phyloP scores from a whole-genome alignment of 2,329 filamentous ascomycete species.

The Sporothrix variecibatus region DNA sequence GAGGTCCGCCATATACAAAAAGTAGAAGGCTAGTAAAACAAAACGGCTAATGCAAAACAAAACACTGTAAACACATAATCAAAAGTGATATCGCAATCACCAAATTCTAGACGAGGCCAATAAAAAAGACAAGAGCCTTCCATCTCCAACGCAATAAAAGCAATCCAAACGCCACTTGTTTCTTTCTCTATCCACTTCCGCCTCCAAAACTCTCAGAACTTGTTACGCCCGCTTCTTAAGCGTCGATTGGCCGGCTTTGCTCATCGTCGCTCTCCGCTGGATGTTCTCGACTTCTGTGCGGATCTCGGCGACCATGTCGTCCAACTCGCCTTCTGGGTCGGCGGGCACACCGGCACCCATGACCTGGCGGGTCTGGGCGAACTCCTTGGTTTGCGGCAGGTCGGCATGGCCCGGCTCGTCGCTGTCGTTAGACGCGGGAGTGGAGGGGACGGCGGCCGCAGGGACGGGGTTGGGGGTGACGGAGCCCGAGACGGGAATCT shows the following conservation, averaged over 20 bases:
- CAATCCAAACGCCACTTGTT: slow-evolving; percentile 1
- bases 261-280: slow-evolving; percentile 37
- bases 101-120: neutral
- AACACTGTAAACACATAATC: neutral
- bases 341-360: slow-evolving; percentile 64
- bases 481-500: neutral
- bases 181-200: neutral
- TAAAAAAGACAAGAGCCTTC: neutral
- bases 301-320: slow-evolving; percentile 76
- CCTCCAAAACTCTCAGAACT: neutral
- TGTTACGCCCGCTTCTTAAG: slow-evolving; percentile 15
- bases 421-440: neutral
- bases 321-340: slow-evolving; percentile 73
- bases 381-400: slow-evolving; percentile 27
- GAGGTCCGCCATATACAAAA: neutral
- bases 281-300: slow-evolving; percentile 68
- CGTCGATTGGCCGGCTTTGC: neutral
- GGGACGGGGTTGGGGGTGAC: neutral
- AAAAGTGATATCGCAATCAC: neutral
- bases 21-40: neutral
- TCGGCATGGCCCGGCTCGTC: slow-evolving; percentile 18
- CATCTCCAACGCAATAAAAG: neutral
- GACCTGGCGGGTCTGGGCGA: slow-evolving; percentile 21
- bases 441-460: neutral
- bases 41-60: neutral